Evolutionary conservation across 805 yeast genomes (phyloP).

Genomic region (Lipomyces lipofer): DNA sequence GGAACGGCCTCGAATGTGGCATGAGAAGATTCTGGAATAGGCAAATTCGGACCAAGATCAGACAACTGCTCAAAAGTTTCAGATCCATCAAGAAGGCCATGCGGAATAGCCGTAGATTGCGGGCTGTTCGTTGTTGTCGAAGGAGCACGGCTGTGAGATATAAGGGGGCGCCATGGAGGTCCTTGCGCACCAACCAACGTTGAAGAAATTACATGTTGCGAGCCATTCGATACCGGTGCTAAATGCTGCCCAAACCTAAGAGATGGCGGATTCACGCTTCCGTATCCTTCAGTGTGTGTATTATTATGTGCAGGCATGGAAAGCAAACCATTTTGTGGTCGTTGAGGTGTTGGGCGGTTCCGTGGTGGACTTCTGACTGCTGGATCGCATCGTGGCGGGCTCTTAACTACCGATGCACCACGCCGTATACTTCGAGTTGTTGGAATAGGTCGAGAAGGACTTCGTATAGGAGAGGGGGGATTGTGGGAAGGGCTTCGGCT

Average conservation of each 20-base stretch:
- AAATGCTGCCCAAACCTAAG: slow-evolving; percentile 1
- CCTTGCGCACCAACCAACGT: background rate
- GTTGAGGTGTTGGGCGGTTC: background rate
- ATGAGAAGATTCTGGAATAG: background rate
- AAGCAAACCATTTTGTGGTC: no score
- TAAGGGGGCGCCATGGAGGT: background rate
- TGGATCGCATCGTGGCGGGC: background rate
- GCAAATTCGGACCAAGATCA: slow-evolving; percentile 1
- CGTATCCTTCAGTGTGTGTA: background rate
- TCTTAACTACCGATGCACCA: no score
- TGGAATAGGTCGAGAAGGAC: no score
- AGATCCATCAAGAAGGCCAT: background rate
- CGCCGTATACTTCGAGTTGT: no score
- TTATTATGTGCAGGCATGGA: no score
- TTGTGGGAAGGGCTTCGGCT: no score
- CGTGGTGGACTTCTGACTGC: background rate
- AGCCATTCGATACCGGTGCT: background rate
- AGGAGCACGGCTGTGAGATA: background rate
- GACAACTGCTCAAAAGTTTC: slow-evolving; percentile 24
- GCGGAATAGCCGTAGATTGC: background rate
- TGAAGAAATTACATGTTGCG: background rate
- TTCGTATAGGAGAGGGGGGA: no score
- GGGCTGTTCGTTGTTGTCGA: background rate
- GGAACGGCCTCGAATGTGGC: slow-evolving; percentile 9
- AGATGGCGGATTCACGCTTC: background rate